Evolutionary conservation across 176 grass and related monocot species (phyloP), one percentile per base, ranked within the genome.

Genomic region (Rhipidocladum racemiflorum): DNA sequence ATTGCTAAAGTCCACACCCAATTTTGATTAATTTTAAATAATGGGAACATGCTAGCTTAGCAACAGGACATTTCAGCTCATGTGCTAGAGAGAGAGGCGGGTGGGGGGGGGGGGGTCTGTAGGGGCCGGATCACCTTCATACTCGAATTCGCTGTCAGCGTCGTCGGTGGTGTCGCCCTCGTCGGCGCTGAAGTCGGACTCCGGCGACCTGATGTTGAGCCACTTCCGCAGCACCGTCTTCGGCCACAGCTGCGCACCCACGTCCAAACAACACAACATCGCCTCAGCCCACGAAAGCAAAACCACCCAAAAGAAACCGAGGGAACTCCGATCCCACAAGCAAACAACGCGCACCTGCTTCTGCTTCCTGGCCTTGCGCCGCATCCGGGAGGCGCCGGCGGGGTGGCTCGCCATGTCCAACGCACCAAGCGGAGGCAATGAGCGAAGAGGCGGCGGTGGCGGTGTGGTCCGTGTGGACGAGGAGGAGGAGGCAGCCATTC

Each of bases 181-280:
- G 71, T 98, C 95, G 85, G 95, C 92, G 81, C 95, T 98, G 70
- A 88, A 98, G 23, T 98, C 92, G 40, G 90, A 95, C 4, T 93
- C 87, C 68, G 80, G 76, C 59, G 95, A 95, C 82, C 49, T 65
- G 88, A 98, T 95, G 79, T 98, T 98, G 81, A 98, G 95, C 95
- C 92, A 98, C 68, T 98, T 98, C 17, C 89, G 88, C 38, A 98
- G 82, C 36, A 95, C 90, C 23, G 94, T 84, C 90, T 82, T 98
- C 43, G 84, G 87, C 95, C 95, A 98, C 29, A 98, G 90, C 95
- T 98, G 92, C 77, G 60, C 29, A 79, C 46, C 83, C 61, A 66
- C 14, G n/a, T 42, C 60, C 39, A 61, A 76, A 72, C 39, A 88
- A 56, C 43, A 12, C 85, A 60, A 78, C 71, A 17, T 9, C 23